These are phyloP conservation scores for Xerocomellus amylosporus DNA, from an alignment of 768 basidiomycete species.

Conservation along the genomic window DNA sequence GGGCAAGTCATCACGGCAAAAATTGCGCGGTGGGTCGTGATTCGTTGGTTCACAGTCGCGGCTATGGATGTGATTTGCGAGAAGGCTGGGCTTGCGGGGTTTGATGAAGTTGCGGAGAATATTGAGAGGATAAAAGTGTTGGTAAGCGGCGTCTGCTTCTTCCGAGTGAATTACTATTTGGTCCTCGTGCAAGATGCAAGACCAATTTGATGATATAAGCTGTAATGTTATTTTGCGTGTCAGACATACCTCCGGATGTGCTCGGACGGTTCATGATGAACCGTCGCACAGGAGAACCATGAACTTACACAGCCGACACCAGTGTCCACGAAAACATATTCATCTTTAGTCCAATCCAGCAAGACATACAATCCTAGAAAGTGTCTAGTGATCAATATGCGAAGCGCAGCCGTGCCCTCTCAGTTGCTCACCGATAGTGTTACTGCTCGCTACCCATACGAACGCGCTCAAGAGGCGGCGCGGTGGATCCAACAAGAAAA, in stretches of 20 bases:
- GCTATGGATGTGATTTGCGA: constrained; percentile 7
- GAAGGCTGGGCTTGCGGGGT: constrained; percentile 23
- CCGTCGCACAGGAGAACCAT: not conserved
- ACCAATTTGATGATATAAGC: constrained; percentile 73
- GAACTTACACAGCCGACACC: constrained; percentile 67
- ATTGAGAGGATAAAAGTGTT: constrained; percentile 63
- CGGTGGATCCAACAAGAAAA: constrained; percentile 68
- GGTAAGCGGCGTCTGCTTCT: constrained; percentile 60
- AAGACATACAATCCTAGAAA: constrained; percentile 62
- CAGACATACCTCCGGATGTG: not conserved
- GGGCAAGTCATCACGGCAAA: constrained; percentile 35
- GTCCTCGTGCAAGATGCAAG: constrained; percentile 63
- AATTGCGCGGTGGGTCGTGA: constrained; percentile 2
- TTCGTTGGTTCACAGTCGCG: constrained; percentile 2
- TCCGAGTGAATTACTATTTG: constrained; percentile 76
- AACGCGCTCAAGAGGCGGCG: constrained; percentile 62
- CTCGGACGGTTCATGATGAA: constrained; percentile 3
- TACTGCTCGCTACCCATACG: constrained; percentile 55
- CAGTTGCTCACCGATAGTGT: constrained; percentile 30
- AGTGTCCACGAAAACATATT: constrained; percentile 73
- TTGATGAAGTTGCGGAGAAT: constrained; percentile 32
- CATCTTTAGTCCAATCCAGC: constrained; percentile 61
- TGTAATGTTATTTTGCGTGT: constrained; percentile 23
- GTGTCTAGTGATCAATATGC: not conserved
- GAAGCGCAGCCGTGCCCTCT: not conserved